Evolutionary conservation across 2,329 filamentous ascomycete genomes (phyloP), one percentile per base, ranked within the genome.

Genomic region (Epichloe amarillans): DNA sequence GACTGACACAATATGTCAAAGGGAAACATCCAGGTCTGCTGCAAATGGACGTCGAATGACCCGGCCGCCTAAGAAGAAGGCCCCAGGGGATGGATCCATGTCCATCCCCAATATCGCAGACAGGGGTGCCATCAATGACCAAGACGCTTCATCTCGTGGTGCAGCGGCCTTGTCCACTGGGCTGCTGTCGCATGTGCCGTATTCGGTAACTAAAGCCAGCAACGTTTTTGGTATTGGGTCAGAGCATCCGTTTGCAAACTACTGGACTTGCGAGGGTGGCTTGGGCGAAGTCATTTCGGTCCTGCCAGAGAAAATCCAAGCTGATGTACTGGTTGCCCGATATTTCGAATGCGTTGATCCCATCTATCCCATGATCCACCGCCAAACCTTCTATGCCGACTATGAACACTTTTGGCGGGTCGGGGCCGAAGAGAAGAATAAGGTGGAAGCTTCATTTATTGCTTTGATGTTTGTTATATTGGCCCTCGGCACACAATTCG

Each of bases 171-270:
- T 75, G 14, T 80, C 77, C 3, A 78, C 72, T 7, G 78, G 78
- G 19, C 72, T 88, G 11, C 71, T 89, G 44, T 87, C 84, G 47
- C 82, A 87, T 60, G 76, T 88, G 3, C 83, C 85, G 0, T 86
- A 84, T 61, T 84, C 84, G 0, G 73, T 79, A 41, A 79, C 83
- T 10, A 81, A 81, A 6, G 82, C 83, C 1, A 86, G 83, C 50
- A 88, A 87, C 56, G 83, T 89, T 50, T 90, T 90, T 61, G 86
- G 86, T n/a, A 81, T 88, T 55, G 85, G 84, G 14, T 82, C 83
- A 0, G 83, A 88, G 61, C 84, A 88, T 61, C 85, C 84, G 0
- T 89, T 89, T 62, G 82, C 84, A 60, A 90, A 90, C 62, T 90
- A 90, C 65, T 91, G 86, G 86, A 90, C 85, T 3, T 87, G 83